Percentiles rank a stretch among this genome's conserved stretches.
These are phyloP conservation scores for Mycena latifolia DNA, from an alignment of 768 basidiomycete species.

Conservation along the genomic window DNA sequence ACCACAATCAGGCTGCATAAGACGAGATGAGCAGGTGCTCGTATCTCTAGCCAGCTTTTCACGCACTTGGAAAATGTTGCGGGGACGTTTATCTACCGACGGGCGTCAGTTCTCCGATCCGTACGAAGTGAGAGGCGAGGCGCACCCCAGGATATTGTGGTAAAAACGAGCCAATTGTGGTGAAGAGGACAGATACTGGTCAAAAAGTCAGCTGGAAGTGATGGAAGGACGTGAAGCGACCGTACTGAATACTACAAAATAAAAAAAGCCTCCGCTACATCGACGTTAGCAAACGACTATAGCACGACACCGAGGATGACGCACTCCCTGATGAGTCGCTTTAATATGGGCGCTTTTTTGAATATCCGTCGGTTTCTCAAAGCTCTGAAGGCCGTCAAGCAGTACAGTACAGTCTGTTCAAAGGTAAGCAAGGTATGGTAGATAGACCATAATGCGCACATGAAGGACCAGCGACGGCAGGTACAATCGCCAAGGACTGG, in stretches of 20 bases:
- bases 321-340: slow-evolving; percentile 55
- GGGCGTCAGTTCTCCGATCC: background rate
- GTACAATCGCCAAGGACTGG: slow-evolving; percentile 50
- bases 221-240: background rate
- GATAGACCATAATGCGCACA: slow-evolving; percentile 38
- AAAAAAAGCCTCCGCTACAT: slow-evolving; percentile 55
- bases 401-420: slow-evolving; percentile 49
- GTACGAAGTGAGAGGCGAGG: background rate
- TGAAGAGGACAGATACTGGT: slow-evolving; percentile 49
- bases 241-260: slow-evolving; percentile 54
- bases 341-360: slow-evolving; percentile 46
- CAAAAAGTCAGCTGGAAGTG: background rate
- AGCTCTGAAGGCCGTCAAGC: slow-evolving; percentile 50
- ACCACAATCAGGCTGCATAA: slow-evolving; percentile 36
- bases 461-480: slow-evolving; percentile 53
- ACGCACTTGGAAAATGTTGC: slow-evolving; percentile 52
- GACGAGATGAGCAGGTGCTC: background rate
- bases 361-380: slow-evolving; percentile 47
- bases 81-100: slow-evolving; percentile 50
- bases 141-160: slow-evolving; percentile 44
- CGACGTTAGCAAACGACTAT: background rate
- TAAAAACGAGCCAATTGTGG: slow-evolving; percentile 49
- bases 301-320: slow-evolving; percentile 19
- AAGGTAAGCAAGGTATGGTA: background rate
- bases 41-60: background rate